Conservation (phyloP, 345 rosid genomes). For the Aurinia saxatilis region DNA sequence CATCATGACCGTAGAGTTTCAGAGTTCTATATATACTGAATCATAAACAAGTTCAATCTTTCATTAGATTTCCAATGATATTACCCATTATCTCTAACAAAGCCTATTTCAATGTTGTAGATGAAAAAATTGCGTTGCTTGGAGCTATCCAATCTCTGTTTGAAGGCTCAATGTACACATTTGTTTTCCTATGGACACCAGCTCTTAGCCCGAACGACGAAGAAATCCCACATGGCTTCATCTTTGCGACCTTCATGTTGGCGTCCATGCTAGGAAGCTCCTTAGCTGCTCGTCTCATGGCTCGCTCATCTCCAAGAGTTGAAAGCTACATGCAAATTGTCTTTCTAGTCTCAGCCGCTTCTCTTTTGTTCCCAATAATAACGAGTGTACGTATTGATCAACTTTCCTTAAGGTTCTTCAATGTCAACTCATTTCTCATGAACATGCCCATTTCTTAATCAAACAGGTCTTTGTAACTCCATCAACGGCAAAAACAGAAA, state of each 20-base stretch:
- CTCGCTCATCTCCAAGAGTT: constrained; percentile 53
- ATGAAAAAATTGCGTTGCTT: constrained; percentile 83
- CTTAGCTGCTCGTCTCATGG: constrained; percentile 75
- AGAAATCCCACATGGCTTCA: constrained; percentile 87
- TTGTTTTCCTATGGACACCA: constrained; percentile 92
- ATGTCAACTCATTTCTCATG: not conserved
- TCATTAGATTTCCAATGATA: not conserved
- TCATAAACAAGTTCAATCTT: not conserved
- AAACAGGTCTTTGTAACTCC: constrained; percentile 57
- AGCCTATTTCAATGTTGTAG: constrained; percentile 24
- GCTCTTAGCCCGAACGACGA: constrained; percentile 74
- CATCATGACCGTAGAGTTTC: not conserved
- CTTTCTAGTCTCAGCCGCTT: constrained; percentile 49
- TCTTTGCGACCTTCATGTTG: constrained; percentile 87
- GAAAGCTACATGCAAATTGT: constrained; percentile 90
- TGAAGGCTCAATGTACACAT: constrained; percentile 96
- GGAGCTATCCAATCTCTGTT: constrained; percentile 91
- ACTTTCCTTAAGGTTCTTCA: not conserved
- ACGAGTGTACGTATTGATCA: constrained; percentile 44
- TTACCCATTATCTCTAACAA: not conserved
- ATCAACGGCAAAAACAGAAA: constrained; percentile 50
- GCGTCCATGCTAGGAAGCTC: constrained; percentile 96
- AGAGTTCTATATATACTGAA: not conserved
- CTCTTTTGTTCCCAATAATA: constrained; percentile 64
- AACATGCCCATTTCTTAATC: not conserved